Evolutionary conservation across 768 basidiomycete species (phyloP).

Genomic region (Rhizopogon salebrosus): DNA sequence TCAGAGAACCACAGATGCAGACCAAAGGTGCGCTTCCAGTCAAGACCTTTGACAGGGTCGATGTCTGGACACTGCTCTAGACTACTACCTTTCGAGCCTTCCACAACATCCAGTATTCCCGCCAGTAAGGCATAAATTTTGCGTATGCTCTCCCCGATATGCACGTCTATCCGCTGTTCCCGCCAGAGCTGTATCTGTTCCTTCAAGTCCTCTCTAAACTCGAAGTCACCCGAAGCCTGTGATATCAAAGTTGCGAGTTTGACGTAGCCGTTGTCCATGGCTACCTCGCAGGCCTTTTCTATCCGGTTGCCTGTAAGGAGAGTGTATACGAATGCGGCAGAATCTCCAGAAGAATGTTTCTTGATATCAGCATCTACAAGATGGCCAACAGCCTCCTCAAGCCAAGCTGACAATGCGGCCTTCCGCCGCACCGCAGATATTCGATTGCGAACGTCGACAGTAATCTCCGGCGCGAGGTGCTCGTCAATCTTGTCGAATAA

Average conservation of each 20-base stretch:
- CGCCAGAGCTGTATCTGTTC: conserved; percentile 82
- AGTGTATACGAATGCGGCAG: conserved; percentile 59
- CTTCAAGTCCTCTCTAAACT: conserved; percentile 67
- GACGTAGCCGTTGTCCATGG: conserved; percentile 70
- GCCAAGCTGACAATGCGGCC: conserved; percentile 78
- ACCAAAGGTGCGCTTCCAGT: conserved; percentile 94
- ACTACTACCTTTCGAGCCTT: conserved; percentile 48
- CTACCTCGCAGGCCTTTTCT: conserved; percentile 72
- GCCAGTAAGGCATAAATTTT: conserved; percentile 82
- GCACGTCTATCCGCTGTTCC: conserved; percentile 64
- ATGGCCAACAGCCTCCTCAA: conserved; percentile 66
- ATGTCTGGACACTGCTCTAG: conserved; percentile 51
- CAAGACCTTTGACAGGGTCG: conserved; percentile 64
- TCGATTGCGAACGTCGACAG: conserved; percentile 59
- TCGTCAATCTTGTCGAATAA: conserved; percentile 85
- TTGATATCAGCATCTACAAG: conserved; percentile 69
- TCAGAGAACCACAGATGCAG: conserved; percentile 86
- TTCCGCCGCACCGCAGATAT: conserved; percentile 66
- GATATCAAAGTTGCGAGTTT: conserved; percentile 87
- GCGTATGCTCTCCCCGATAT: conserved; percentile 62
- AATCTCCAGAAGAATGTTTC: conserved; percentile 36
- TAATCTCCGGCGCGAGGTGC: conserved; percentile 44
- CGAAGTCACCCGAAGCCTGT: conserved; percentile 75
- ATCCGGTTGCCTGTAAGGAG: conserved; percentile 85
- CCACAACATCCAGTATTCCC: conserved; percentile 62